phyloP scores from a whole-genome alignment of 192 early-diverging fungal genomes.

The Coemansia sp. region DNA sequence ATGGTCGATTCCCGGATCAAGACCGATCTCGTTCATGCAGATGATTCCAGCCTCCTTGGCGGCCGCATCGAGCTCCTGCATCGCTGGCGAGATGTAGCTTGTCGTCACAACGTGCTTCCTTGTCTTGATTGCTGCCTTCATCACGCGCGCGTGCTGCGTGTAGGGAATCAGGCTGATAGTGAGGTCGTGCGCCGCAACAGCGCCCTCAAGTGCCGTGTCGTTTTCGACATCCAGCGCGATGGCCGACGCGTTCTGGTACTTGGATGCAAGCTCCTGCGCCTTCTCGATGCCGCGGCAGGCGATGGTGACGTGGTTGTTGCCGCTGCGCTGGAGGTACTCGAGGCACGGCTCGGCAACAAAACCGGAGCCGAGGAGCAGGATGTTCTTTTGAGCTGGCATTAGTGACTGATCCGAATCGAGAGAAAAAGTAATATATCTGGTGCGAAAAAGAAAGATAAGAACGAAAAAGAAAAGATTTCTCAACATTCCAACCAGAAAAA shows the following conservation, averaged over 20 bases:
- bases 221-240: conserved; percentile 79
- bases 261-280: conserved; percentile 66
- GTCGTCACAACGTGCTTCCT: conserved; percentile 97
- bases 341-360: conserved; percentile 96
- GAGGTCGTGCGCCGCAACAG: conserved; percentile 82
- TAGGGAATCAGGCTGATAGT: conserved; percentile 91
- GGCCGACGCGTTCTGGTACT: conserved; percentile 61
- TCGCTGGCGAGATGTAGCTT: conserved; percentile 92
- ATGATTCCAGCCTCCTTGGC: conserved; percentile 84
- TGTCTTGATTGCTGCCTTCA: conserved; percentile 84
- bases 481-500: neutral
- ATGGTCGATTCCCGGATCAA: conserved; percentile 98
- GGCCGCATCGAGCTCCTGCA: conserved; percentile 83
- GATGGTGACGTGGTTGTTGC: conserved; percentile 88
- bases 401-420: neutral
- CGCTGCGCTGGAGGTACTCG: conserved; percentile 85
- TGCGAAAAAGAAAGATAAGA: conserved; percentile 3
- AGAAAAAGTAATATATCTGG: too few species aligned
- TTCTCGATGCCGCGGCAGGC: conserved; percentile 76
- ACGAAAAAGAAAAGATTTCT: conserved; percentile 8
- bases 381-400: conserved; percentile 58
- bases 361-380: conserved; percentile 95
- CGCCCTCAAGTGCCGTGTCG: conserved; percentile 66
- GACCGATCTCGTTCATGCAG: conserved; percentile 97
- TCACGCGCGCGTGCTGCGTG: conserved; percentile 85